A percentile compares a stretch with the other conserved stretches of the same genome.
Conservation (phyloP, 208 protist species). For the Spironucleus salmonicida region DNA sequence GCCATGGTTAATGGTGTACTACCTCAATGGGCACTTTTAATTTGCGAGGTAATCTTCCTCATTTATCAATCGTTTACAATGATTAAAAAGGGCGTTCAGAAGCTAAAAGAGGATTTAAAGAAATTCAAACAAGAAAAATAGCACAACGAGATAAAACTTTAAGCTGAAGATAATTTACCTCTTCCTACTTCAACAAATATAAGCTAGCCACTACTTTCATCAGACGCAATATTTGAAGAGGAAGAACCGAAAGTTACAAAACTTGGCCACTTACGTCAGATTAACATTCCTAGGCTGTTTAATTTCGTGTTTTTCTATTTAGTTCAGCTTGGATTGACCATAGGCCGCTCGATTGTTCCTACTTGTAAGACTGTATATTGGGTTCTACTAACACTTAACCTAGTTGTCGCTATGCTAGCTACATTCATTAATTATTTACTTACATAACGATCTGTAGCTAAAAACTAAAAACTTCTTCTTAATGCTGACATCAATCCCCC, state of each 20-base stretch:
- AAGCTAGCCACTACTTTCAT: background rate
- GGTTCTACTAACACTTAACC: background rate
- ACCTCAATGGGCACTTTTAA: background rate
- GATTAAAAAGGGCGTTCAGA: background rate
- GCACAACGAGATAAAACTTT: background rate
- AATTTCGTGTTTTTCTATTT: background rate
- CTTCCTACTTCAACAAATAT: background rate
- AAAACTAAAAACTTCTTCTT: background rate
- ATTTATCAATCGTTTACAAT: background rate
- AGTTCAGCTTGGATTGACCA: background rate
- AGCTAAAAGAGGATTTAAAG: background rate
- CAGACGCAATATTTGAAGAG: too few species aligned
- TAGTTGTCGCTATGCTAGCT: background rate
- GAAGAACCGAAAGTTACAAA: background rate
- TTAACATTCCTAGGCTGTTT: background rate
- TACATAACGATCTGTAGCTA: background rate
- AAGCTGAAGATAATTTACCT: background rate
- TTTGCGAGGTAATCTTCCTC: slow-evolving; percentile 5
- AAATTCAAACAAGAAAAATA: background rate
- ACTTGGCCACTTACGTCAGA: background rate
- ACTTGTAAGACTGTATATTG: background rate
- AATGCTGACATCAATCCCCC: background rate
- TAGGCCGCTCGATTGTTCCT: background rate
- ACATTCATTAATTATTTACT: too few species aligned
- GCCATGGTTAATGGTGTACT: background rate